Evolutionary conservation across 2,329 filamentous ascomycete genomes (phyloP), one percentile per base, ranked within the genome.

Genomic region (Alternaria incomplexa): DNA sequence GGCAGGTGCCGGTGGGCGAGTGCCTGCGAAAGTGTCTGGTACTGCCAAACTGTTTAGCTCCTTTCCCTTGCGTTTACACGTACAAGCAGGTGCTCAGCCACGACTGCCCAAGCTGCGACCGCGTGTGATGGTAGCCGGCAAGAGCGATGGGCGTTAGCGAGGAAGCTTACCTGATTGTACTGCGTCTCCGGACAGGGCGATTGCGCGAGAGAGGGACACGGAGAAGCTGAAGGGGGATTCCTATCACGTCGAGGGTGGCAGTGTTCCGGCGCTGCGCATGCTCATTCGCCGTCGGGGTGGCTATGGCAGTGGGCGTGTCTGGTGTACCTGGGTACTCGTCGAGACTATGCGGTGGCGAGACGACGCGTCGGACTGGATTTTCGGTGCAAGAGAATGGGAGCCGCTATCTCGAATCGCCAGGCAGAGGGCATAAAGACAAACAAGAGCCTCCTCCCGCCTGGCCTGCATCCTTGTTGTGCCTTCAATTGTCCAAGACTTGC

Each of bases 261-360:
- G 59, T 66, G 64, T 53, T 56, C 28, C 20, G 36, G 30, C 30
- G 48, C 55, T 48, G 56, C 50, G 51, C 64, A 59, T 59, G 47
- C 56, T 59, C 62, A 55, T 64, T 64, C 43, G 57, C 40, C 32
- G 51, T 45, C 20, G 57, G 43, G 54, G 48, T 30, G 53, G 56
- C 43, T 52, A 50, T 64, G 61, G 48, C 45, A 47, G 40, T 46
- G 57, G 40, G 26, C 40, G 11, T 15, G 32, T 20, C 26, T n/a
- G 28, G 57, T 52, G 22, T 12, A 36, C 6, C 17, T 25, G 28
- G 30, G 26, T 40, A 32, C 46, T 22, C 22, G 47, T 40, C 13
- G n/a, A 22, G 40, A 28, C 50, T 46, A 25, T 25, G 22, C 23
- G 26, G 53, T 46, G 53, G 43, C 53, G 25, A 25, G 20, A 56